Percentiles rank a stretch among this genome's conserved stretches.
These are phyloP conservation scores for Scheffersomyces stipitis DNA, from an alignment of 805 yeast genomes.

Conservation along the genomic window DNA sequence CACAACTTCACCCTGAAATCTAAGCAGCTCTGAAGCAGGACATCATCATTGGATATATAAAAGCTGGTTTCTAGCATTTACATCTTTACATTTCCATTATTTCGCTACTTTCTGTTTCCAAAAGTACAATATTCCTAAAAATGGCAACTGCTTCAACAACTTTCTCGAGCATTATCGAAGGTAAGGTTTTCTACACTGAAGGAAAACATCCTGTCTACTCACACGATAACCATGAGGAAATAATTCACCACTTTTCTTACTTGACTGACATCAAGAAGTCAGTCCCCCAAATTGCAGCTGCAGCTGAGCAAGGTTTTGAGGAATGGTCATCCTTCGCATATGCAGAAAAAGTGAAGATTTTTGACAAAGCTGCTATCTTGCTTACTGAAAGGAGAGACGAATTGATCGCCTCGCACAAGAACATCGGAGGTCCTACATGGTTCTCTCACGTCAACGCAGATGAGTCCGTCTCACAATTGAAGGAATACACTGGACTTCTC, in stretches of 20 bases:
- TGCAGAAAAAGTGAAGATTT: conserved; percentile 16
- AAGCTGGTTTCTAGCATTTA: too few relatives aligned
- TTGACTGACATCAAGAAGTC: background rate
- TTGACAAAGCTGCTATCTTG: conserved; percentile 15
- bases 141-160: too few relatives aligned
- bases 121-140: too few relatives aligned
- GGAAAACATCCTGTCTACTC: background rate
- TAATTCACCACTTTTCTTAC: background rate
- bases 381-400: conserved; percentile 10
- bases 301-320: conserved; percentile 23
- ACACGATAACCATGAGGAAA: background rate
- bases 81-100: too few relatives aligned
- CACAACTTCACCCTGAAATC: too few relatives aligned
- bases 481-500: conserved; percentile 26
- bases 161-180: background rate
- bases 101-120: too few relatives aligned
- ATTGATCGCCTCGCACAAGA: conserved; percentile 19
- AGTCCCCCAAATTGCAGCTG: background rate
- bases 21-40: too few relatives aligned
- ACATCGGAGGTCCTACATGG: conserved; percentile 37
- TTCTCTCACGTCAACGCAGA: conserved; percentile 33
- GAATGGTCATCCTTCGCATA: conserved; percentile 22
- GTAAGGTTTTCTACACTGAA: background rate
- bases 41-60: too few relatives aligned
- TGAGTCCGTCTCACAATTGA: conserved; percentile 26